Evolutionary conservation across 345 rosid genomes (phyloP), one percentile per base, ranked within the genome.

Genomic region (Cardamine occulta): DNA sequence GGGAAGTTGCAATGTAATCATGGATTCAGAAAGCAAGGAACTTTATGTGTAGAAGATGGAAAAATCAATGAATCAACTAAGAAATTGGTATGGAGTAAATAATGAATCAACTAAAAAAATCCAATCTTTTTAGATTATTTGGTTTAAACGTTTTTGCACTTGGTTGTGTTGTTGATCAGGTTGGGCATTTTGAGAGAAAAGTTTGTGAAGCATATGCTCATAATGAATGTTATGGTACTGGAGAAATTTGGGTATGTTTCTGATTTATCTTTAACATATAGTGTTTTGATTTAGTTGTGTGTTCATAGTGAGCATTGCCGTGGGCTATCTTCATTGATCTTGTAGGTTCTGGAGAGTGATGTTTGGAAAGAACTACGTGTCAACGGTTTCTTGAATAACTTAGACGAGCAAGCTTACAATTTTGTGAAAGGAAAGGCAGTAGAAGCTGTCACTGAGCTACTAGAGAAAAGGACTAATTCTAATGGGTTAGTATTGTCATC

Each of bases 1-100:
- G 93, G 95, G 18, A 78, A 84, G 68, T 68, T 93, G 86, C 83
- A 88, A 72, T 93, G 97, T 80, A 53, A 57, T 64, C 84, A 60
- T 74, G 97, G 98, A 29, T 89, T 83, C 69, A 82, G 81, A 70
- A 84, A 71, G 81, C 80, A 81, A 34, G 85, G 87, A 64, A 82
- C 79, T 76, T 63, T 82, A 52, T 93, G 98, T 49, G n/a, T 88
- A 68, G 98, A 91, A 85, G 98, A 91, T 81, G 89, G 85, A 79
- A 85, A 86, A 78, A 80, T 91, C 75, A 71, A 82, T 80, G 85
- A 91, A 82, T 85, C 86, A 66, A 89, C 94, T 76, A 82, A 79
- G 83, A 85, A 85, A 87, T 80, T 93, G 85, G 98, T 93, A 91
- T 81, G 89, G 85, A 79, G 85, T 85, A 78, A 80, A 88, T 73